Conservation (phyloP, 2,329 filamentous ascomycete species). For the Mycosphaerella arachidis region DNA sequence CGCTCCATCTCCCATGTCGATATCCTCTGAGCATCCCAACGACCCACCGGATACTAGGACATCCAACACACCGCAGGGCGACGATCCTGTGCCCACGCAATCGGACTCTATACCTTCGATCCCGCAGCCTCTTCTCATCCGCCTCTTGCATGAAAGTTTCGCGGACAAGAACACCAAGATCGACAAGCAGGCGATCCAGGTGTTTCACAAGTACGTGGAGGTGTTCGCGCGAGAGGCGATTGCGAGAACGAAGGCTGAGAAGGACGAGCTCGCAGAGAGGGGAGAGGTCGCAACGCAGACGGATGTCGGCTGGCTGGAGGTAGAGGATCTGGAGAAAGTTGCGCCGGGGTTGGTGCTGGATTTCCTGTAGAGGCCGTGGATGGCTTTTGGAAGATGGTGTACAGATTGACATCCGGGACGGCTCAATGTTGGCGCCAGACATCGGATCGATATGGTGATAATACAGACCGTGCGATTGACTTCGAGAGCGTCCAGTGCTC, state of each 20-base stretch:
- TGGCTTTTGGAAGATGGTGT: not conserved
- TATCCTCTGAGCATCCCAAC: slow-evolving; percentile 5
- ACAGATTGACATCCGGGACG: not conserved
- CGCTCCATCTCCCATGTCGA: slow-evolving; percentile 15
- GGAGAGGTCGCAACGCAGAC: slow-evolving; percentile 27
- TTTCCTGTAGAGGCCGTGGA: slow-evolving; percentile 50
- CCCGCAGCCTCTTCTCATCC: slow-evolving; percentile 68
- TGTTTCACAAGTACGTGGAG: slow-evolving; percentile 81
- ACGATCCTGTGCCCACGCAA: slow-evolving; percentile 16
- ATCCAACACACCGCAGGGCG: not conserved
- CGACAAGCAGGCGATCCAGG: slow-evolving; percentile 68
- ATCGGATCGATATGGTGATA: too few species aligned
- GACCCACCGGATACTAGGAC: slow-evolving; percentile 2
- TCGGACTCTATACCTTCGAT: slow-evolving; percentile 46
- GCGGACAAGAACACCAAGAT: slow-evolving; percentile 65
- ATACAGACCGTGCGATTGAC: not conserved
- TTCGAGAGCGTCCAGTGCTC: not conserved
- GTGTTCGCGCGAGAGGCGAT: slow-evolving; percentile 87
- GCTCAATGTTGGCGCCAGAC: not conserved
- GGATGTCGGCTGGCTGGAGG: slow-evolving; percentile 50
- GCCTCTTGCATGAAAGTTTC: slow-evolving; percentile 76
- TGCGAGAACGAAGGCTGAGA: slow-evolving; percentile 69
- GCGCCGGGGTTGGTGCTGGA: slow-evolving; percentile 82
- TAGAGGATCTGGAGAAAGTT: slow-evolving; percentile 85
- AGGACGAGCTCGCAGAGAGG: slow-evolving; percentile 40